These are phyloP conservation scores for Lipomyces yarrowii DNA, from an alignment of 1,139 yeast species.

Conservation along the genomic window DNA sequence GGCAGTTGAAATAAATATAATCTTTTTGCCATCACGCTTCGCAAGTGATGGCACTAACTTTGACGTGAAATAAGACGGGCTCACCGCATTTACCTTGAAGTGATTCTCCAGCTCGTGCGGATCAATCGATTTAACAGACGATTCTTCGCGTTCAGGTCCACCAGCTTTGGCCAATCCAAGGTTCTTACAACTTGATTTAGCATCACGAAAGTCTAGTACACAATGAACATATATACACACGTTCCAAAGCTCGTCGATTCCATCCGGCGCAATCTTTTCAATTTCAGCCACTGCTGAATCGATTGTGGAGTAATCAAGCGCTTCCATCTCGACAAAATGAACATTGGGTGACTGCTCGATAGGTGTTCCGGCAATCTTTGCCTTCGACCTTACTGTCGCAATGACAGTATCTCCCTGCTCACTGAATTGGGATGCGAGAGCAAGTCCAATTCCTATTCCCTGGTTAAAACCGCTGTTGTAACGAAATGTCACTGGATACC, in stretches of 20 bases:
- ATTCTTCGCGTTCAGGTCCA: background rate
- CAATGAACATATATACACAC: background rate
- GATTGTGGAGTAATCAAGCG: background rate
- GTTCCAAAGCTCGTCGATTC: constrained; percentile 8
- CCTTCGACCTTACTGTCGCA: constrained; percentile 6
- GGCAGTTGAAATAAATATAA: background rate
- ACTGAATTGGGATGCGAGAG: background rate
- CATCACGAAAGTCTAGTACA: background rate
- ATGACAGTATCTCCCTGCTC: background rate
- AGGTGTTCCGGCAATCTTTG: background rate
- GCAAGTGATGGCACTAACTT: constrained; percentile 1
- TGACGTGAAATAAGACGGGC: background rate
- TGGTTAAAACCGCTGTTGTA: background rate
- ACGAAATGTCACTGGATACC: background rate
- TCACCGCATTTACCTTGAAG: background rate
- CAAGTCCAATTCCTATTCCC: constrained; percentile 2
- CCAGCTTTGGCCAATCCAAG: background rate
- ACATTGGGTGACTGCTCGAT: background rate
- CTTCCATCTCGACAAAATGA: constrained; percentile 2
- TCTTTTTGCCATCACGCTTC: background rate
- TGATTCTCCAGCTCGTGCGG: too few species aligned
- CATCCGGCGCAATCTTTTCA: background rate
- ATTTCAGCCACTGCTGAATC: constrained; percentile 4
- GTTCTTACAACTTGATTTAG: background rate
- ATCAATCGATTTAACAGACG: too few species aligned